Evolutionary conservation across 2,329 filamentous ascomycete genomes (phyloP), one percentile per base, ranked within the genome.

Genomic region (Eurotiales sp.): DNA sequence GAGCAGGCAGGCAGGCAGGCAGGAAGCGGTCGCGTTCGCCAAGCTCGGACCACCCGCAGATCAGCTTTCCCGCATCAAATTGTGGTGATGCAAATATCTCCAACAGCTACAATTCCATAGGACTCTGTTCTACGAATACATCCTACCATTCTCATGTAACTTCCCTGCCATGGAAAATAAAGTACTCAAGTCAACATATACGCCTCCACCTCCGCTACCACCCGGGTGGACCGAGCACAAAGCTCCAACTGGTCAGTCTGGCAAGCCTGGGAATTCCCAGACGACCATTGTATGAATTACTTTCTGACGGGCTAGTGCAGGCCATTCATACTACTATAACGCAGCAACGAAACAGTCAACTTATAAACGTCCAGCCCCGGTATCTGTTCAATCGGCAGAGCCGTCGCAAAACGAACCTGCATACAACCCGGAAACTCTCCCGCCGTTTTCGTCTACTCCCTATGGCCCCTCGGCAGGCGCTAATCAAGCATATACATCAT

Each of bases 151-250:
- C 21, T 19, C 8, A 8, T 17, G 3, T 37, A 8, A 19, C 5
- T 17, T 19, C n/a, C 7, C 8, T 37, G 4, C 17, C 21, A 45
- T 45, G 32, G 39, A 23, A 36, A 27, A 29, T 6, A 62, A 37
- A 41, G 90, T 90, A 86, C 75, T 92, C 44, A 90, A 84, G 64
- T 88, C 86, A 17, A 91, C 88, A n/a, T 84, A 91, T 69, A 83
- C 81, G 54, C 77, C 83, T 19, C 78, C 80, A 8, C 76, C 81
- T 41, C 82, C 87, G 30, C 76, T 96, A 1, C 86, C 85, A 23
- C 77, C 85, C 39, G 90, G 89, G 56, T 96, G 91, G 91, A 89
- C 87, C n/a, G 88, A 95, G 69, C 90, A 96, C 72, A 91, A 85
- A 71, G 90, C 91, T 47, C 91, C 90, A 5, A 86, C 86, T 46